A percentile compares a stretch with the other conserved stretches of the same genome.
phyloP scores from a whole-genome alignment of 768 basidiomycete genomes.

The Melanogaster broomeanus region DNA sequence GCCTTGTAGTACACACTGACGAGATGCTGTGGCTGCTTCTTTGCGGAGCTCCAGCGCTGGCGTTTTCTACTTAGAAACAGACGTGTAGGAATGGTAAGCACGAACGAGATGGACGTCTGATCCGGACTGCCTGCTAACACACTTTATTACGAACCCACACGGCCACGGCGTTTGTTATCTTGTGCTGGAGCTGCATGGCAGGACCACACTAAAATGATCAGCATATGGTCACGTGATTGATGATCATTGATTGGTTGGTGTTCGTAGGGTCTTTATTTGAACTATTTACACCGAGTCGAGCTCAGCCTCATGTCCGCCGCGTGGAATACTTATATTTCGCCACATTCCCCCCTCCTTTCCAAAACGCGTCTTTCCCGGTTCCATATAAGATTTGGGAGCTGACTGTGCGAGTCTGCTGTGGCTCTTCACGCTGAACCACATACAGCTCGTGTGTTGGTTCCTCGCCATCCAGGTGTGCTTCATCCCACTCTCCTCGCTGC shows the following conservation, averaged over 20 bases:
- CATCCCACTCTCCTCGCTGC: neutral
- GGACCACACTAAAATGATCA: neutral
- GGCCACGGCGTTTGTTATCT: neutral
- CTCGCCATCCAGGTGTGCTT: slow-evolving; percentile 13
- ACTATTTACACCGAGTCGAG: slow-evolving; percentile 9
- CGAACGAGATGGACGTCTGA: neutral
- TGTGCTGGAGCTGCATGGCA: neutral
- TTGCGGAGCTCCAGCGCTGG: neutral
- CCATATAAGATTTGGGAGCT: slow-evolving; percentile 17
- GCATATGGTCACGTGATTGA: slow-evolving; percentile 21
- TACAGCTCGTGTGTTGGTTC: slow-evolving; percentile 14
- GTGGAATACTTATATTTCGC: slow-evolving; percentile 19
- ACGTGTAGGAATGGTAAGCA: neutral
- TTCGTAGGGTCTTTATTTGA: slow-evolving; percentile 12
- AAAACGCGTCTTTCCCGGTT: slow-evolving; percentile 13
- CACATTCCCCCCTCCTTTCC: neutral
- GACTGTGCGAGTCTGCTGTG: slow-evolving; percentile 29
- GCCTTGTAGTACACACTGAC: neutral
- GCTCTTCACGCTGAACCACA: slow-evolving; percentile 16
- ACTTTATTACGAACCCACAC: neutral
- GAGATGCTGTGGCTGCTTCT: neutral
- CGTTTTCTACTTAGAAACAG: neutral
- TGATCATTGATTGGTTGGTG: slow-evolving; percentile 18
- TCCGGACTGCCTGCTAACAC: neutral
- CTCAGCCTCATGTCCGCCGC: slow-evolving; percentile 31